Evolutionary conservation across 345 rosid genomes (phyloP), one percentile per base, ranked within the genome.

Genomic region (Mangifera indica): DNA sequence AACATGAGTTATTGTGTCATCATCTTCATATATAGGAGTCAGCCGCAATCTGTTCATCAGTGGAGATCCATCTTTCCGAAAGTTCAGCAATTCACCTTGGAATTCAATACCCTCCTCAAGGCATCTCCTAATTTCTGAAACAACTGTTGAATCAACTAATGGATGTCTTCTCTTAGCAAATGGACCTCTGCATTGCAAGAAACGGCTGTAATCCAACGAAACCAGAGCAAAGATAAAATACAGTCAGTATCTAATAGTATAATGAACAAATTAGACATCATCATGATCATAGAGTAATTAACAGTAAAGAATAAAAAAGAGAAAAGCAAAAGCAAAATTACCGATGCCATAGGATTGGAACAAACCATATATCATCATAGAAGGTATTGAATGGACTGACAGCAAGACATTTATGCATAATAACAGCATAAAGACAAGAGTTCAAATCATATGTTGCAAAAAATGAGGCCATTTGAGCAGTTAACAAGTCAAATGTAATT

Each of bases 161-260:
- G 94, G 93, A 67, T 93, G 98, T 80, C 96, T 87, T 79, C 96
- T 82, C 80, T 93, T 93, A 32, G 98, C 96, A 85, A 93, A 93
- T 42, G 94, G 96, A 51, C 98, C 97, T 83, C 96, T 85, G 78
- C 88, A 93, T 76, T 93, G 98, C 83, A 90, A 81, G 87, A 90
- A 93, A 25, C 96, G 90, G 82, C 94, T 90, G 96, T 77, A 81
- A 54, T 51, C 29, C 58, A 42, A 70, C 49, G 61, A 71, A 53
- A 46, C 70, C 69, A 82, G 79, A 73, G 76, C 17, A 56, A 65
- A n/a, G 40, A 66, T 66, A 21, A 13, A 62, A 67, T 7, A 51
- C 10, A 55, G 29, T 72, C 64, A 73, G 69, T 14, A 76, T 54
- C 10, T 60, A 60, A 14, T 54, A 56, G 46, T 34, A 73, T 59